Evolutionary conservation across 768 basidiomycete species (phyloP).

Genomic region (Podaxis sp.): DNA sequence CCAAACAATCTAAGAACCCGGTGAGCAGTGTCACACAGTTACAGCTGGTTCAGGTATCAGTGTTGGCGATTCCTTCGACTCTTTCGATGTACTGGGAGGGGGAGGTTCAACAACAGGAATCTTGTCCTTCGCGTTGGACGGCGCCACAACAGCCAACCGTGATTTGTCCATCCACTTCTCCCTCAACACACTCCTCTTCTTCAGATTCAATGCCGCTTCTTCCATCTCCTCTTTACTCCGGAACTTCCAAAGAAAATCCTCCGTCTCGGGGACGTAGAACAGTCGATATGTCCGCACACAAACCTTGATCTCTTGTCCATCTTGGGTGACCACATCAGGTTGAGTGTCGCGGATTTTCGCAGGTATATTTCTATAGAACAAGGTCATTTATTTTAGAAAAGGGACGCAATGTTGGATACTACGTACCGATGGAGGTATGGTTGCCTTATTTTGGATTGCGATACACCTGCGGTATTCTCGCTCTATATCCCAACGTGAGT

Average conservation of each 20-base stretch:
- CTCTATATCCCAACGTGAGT: conserved; percentile 32
- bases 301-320: conserved; percentile 76
- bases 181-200: conserved; percentile 27
- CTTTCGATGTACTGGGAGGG: background rate
- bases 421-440: conserved; percentile 69
- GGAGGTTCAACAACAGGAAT: background rate
- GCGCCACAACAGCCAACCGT: background rate
- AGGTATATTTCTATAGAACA: conserved; percentile 34
- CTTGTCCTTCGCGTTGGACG: background rate
- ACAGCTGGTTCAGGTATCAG: conserved; percentile 33
- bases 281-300: conserved; percentile 80
- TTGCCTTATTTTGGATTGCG: conserved; percentile 37
- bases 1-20: background rate
- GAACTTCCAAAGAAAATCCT: conserved; percentile 56
- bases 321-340: conserved; percentile 45
- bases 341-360: conserved; percentile 27
- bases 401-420: background rate
- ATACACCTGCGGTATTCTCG: conserved; percentile 52
- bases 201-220: conserved; percentile 24
- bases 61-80: background rate
- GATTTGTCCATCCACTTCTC: conserved; percentile 32
- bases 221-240: conserved; percentile 36
- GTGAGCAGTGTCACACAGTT: conserved; percentile 25
- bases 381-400: background rate
- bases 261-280: conserved; percentile 71